phyloP scores from a whole-genome alignment of 495 filamentous ascomycete genomes.

The Tetracladium setigerum region DNA sequence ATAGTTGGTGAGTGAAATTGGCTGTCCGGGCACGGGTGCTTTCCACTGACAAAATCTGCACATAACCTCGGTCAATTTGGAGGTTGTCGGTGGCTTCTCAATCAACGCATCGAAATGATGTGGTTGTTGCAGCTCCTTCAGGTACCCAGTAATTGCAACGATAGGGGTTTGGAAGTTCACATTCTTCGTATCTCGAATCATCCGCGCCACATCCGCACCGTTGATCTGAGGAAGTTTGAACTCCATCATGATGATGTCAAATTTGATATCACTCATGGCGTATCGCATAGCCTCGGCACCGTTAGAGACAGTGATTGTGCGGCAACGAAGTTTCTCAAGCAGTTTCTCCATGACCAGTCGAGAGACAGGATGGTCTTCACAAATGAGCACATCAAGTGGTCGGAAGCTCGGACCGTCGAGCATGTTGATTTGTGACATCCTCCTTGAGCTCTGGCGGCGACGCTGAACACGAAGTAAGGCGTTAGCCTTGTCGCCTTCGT shows the following conservation, averaged over 20 bases:
- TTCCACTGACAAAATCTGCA: conserved; percentile 90
- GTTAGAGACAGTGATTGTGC: conserved; percentile 85
- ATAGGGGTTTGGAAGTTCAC: conserved; percentile 91
- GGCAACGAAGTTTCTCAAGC: conserved; percentile 88
- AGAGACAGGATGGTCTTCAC: conserved; percentile 97
- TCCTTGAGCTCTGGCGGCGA: conserved; percentile 81
- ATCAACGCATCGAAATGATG: conserved; percentile 93
- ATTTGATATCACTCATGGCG: conserved; percentile 84
- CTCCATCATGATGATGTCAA: conserved; percentile 98
- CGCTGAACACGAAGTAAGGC: conserved; percentile 90
- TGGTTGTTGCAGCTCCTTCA: conserved; percentile 88
- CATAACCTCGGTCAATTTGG: conserved; percentile 80
- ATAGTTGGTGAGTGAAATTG: conserved; percentile 33
- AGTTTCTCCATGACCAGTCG: conserved; percentile 94
- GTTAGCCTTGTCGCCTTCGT: conserved; percentile 85
- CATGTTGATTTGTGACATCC: conserved; percentile 81
- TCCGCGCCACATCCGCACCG: conserved; percentile 88
- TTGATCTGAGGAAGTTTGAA: conserved; percentile 91
- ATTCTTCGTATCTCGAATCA: conserved; percentile 94
- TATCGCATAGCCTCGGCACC: conserved; percentile 86
- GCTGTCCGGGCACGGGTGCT: conserved; percentile 51
- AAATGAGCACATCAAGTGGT: conserved; percentile 88
- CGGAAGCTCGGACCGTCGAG: conserved; percentile 80
- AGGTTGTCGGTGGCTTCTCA: conserved; percentile 88
- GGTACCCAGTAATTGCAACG: conserved; percentile 92